Conservation (phyloP, 345 rosid genomes). For the Boechera divaricarpa region DNA sequence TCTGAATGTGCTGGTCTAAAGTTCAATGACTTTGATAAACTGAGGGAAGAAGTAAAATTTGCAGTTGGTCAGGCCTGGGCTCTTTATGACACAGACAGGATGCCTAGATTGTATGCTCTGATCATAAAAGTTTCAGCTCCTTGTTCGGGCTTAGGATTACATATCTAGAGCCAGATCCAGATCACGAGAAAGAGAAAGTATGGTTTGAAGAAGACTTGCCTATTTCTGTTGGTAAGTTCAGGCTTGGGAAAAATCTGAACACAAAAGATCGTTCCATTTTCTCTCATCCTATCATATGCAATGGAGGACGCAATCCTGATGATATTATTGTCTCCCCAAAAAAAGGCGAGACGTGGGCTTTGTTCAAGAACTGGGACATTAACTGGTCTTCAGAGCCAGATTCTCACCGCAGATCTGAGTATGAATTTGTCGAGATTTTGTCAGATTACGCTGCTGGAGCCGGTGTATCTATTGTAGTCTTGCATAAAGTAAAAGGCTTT, state of each 20-base stretch:
- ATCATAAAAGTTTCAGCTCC: constrained; percentile 54
- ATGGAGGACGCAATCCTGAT: constrained; percentile 37
- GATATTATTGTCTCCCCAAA: constrained; percentile 55
- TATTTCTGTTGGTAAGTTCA: constrained; percentile 64
- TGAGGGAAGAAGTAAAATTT: constrained; percentile 52
- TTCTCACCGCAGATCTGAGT: constrained; percentile 4
- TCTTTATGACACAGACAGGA: constrained; percentile 55
- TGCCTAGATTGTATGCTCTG: constrained; percentile 79
- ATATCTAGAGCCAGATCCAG: constrained; percentile 72
- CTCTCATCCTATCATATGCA: constrained; percentile 57
- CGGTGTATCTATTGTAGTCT: constrained; percentile 55
- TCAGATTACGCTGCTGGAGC: constrained; percentile 51
- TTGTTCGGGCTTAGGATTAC: constrained; percentile 54
- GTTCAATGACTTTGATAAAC: constrained; percentile 46
- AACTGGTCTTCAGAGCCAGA: constrained; percentile 19
- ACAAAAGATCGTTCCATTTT: constrained; percentile 45
- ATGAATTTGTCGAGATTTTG: constrained; percentile 62
- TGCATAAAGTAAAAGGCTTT: constrained; percentile 76
- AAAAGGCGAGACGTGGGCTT: constrained; percentile 77
- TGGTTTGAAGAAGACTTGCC: constrained; percentile 62
- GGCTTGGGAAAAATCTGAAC: constrained; percentile 38
- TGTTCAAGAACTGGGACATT: constrained; percentile 71
- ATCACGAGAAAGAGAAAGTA: constrained; percentile 45
- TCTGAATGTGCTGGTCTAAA: not conserved
- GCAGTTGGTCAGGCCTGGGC: constrained; percentile 70